Evolutionary conservation across 495 filamentous ascomycete genomes (phyloP), one percentile per base, ranked within the genome.

Genomic region (Venustampulla echinocandica): DNA sequence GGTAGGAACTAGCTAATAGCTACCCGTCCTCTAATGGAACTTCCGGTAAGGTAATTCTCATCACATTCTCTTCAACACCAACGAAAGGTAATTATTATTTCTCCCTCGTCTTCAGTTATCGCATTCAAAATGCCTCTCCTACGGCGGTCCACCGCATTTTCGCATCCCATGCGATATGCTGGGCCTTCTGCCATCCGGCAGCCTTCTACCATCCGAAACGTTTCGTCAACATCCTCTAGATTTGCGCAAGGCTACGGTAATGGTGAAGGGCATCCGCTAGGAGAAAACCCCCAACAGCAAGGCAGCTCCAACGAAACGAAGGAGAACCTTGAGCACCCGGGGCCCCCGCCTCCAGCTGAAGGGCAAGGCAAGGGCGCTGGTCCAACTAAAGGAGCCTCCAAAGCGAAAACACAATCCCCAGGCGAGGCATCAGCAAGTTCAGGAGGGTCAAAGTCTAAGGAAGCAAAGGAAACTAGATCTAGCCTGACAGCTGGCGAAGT

Each of bases 371-470:
- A 48, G 4, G 53, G 47, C 15, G 51, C 45, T 30, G 53, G 53
- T 13, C 33, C 58, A 20, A 61, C 56, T 32, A 61, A 63, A 46
- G 52, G 49, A 15, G 52, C 42, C 2, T 49, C 18, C 47, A 44
- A 49, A 22, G n/a, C n/a, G n/a, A n/a, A n/a, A n/a, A n/a, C n/a
- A n/a, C 62, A 66, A 27, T 41, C 58, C 1, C 57, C 67, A 46
- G 69, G 73, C 34, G 51, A 61, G 5, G 55, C 69, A 25, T 66
- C 63, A 27, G 66, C 69, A 40, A 53, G 66, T 34, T 66, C 64
- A 10, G 69, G 69, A 39, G 68, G 66, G 3, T 64, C 70, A 1
- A 56, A 67, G 50, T 65, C 64, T 32, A 72, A 69, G 24, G 65
- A 71, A 36, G 68, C 69, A 0, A 65, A 55, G 15, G 67, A 63